Evolutionary conservation across 164 flowering plant genomes (phyloP).

Genomic region (Umbilicus rupestris): DNA sequence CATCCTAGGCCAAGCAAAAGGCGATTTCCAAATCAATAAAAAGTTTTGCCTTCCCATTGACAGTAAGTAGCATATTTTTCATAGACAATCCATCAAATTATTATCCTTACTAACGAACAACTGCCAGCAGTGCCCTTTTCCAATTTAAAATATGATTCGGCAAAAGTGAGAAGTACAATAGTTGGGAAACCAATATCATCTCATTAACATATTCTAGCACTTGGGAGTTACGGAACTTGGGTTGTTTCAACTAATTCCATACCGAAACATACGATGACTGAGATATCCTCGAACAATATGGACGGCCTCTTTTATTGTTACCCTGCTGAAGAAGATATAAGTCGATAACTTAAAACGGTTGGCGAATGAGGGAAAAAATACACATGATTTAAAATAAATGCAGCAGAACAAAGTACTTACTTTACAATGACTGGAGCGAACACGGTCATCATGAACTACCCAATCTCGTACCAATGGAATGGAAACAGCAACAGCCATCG

Average conservation of each 20-base stretch:
- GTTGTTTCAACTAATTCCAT: constrained; percentile 15
- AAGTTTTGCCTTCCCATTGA: not conserved
- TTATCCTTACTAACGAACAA: not conserved
- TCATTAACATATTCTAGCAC: not conserved
- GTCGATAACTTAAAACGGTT: not conserved
- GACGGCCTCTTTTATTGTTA: constrained; percentile 22
- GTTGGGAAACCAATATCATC: not conserved
- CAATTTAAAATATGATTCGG: not conserved
- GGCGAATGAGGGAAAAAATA: not conserved
- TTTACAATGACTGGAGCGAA: constrained; percentile 18
- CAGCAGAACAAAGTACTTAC: constrained; percentile 20
- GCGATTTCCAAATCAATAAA: not conserved
- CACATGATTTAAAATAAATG: not conserved
- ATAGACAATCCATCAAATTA: not conserved
- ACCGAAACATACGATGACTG: constrained; percentile 47
- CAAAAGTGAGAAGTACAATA: not conserved
- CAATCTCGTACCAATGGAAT: constrained; percentile 41
- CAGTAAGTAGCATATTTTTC: not conserved
- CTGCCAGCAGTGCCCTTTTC: not conserved
- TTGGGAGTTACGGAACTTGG: not conserved
- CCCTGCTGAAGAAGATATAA: constrained; percentile 19
- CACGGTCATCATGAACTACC: constrained; percentile 24
- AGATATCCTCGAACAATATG: constrained; percentile 17
- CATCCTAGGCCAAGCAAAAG: constrained; percentile 17
- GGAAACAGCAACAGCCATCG: constrained; percentile 44